Evolutionary conservation across 192 early-diverging fungal species (phyloP), one percentile per base, ranked within the genome.

Genomic region (Phlyctochytrium planicorne): DNA sequence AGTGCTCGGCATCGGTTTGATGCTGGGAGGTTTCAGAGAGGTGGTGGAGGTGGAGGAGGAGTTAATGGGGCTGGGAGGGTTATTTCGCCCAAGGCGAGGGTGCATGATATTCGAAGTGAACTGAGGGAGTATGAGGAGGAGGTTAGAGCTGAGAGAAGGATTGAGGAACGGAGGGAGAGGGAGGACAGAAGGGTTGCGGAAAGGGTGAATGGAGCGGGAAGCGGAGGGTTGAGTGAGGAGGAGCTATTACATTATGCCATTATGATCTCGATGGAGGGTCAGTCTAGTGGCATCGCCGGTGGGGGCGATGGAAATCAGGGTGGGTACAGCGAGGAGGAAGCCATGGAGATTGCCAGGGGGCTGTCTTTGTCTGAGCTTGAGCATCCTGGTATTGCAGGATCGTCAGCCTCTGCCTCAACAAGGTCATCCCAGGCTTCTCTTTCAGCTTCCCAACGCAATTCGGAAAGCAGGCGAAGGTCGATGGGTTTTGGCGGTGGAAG

Each of bases 181-280:
- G 40, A 47, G 40, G 6, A 20, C 10, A n/a, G 25, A n/a, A 24
- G 33, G 23, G 55, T 17, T 23, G 23, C 30, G 27, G 16, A 33
- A 63, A 52, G 35, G 62, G 56, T n/a, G 56, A 71, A 40, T 4
- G n/a, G 35, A 27, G 17, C 10, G 10, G 35, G 17, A 16, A 57
- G 31, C 12, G 32, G 10, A 24, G n/a, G n/a, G n/a, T 29, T 71
- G 53, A 59, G 62, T 2, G 69, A 71, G 37, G 62, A 65, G 31
- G 69, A 71, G 40, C 60, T 71, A 60, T 25, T 71, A 4, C 52
- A 65, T 16, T 65, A 65, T 59, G 69, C 69, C 3, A n/a, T 71
- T 2, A 71, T 71, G 69, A 31, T 71, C 17, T 71, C 69, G 30
- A 64, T 56, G 62, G 69, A 71, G 29, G n/a, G n/a, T n/a, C n/a